Conservation (phyloP, 2,329 filamentous ascomycete species). For the Penicillium expansum region DNA sequence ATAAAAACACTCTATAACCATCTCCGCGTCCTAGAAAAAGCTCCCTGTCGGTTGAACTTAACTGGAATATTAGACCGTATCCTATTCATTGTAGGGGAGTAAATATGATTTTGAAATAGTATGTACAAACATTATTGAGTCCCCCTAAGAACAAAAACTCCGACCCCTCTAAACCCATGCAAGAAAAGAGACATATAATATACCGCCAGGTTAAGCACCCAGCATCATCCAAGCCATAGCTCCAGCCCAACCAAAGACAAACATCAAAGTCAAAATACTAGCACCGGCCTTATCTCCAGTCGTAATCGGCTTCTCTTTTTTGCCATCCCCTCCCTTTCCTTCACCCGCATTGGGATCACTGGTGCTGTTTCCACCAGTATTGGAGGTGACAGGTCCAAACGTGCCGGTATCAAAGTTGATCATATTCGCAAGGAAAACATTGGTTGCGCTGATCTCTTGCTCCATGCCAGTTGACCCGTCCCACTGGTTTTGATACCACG, state of each 20-base stretch:
- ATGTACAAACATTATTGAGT: neutral
- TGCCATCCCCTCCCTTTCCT: neutral
- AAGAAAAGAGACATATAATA: neutral
- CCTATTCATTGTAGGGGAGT: neutral
- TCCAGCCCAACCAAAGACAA: slow-evolving; percentile 30
- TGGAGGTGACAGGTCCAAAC: slow-evolving; percentile 33
- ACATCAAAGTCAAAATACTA: slow-evolving; percentile 36
- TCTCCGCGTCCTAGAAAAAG: no score
- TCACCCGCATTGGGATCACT: slow-evolving; percentile 39
- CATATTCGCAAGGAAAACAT: slow-evolving; percentile 61
- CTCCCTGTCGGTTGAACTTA: no score
- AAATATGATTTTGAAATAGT: neutral
- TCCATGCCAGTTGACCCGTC: slow-evolving; percentile 61
- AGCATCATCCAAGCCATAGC: slow-evolving; percentile 34
- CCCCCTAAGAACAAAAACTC: slow-evolving; percentile 2
- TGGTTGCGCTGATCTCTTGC: slow-evolving; percentile 66
- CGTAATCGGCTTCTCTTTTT: slow-evolving; percentile 17
- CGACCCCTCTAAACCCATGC: neutral
- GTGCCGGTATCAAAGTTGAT: slow-evolving; percentile 52
- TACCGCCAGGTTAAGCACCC: slow-evolving; percentile 13
- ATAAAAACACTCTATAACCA: no score
- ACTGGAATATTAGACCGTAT: neutral
- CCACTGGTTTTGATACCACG: slow-evolving; percentile 55
- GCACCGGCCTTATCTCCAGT: slow-evolving; percentile 42
- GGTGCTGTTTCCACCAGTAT: slow-evolving; percentile 56